These are phyloP conservation scores for Blastobotrys illinoisensis DNA, from an alignment of 1,139 yeast species.

Conservation along the genomic window DNA sequence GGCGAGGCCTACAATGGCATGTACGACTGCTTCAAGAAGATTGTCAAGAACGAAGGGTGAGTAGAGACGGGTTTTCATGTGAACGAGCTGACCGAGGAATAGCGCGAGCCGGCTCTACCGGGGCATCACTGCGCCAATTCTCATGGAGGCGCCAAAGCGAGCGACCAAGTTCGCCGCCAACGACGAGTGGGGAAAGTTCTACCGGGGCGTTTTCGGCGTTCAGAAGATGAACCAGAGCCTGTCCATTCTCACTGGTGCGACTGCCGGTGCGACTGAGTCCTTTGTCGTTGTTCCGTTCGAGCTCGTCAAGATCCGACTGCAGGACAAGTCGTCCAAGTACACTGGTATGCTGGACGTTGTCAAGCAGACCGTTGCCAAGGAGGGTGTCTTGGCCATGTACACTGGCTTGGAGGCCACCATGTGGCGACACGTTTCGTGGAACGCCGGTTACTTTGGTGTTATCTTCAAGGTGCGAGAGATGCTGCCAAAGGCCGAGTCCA, in stretches of 20 bases:
- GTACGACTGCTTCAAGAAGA: constrained; percentile 74
- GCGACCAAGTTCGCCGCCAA: constrained; percentile 98
- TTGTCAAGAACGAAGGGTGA: constrained; percentile 75
- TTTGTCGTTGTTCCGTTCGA: constrained; percentile 97
- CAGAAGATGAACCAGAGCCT: constrained; percentile 70
- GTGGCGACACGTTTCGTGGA: constrained; percentile 97
- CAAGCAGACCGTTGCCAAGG: constrained; percentile 58
- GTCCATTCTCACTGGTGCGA: constrained; percentile 91
- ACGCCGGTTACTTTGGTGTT: constrained; percentile 96
- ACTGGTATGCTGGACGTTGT: constrained; percentile 84
- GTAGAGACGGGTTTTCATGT: constrained; percentile 2
- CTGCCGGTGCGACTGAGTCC: constrained; percentile 96
- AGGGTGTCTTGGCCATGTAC: constrained; percentile 81
- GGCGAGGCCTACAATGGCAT: constrained; percentile 73
- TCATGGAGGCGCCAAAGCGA: constrained; percentile 98
- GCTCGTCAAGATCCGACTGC: constrained; percentile 77
- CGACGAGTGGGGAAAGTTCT: constrained; percentile 92
- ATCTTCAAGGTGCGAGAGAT: constrained; percentile 78
- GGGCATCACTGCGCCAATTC: constrained; percentile 91
- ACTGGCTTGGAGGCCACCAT: constrained; percentile 94
- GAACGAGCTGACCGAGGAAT: background rate
- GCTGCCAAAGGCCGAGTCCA: constrained; percentile 70
- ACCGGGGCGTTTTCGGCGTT: constrained; percentile 67
- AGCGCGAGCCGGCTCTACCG: constrained; percentile 61
- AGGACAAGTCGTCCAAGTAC: constrained; percentile 78